Evolutionary conservation across 2,329 filamentous ascomycete genomes (phyloP).

Genomic region (Calonectria hongkongensis): DNA sequence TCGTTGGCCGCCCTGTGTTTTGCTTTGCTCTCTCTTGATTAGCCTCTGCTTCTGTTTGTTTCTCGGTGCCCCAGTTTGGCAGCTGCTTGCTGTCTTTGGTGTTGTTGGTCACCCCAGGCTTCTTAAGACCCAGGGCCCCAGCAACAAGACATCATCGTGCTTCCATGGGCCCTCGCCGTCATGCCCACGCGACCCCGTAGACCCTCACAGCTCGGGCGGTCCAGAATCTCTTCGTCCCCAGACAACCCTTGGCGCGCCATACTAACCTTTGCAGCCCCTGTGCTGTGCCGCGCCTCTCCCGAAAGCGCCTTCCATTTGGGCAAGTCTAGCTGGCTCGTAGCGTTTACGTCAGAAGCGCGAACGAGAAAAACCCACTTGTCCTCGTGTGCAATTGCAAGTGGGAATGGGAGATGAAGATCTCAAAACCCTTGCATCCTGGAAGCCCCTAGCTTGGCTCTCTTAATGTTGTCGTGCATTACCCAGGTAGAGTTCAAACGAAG

Average conservation of each 20-base stretch:
- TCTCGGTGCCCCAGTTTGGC: conserved; percentile 38
- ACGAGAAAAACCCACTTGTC: conserved; percentile 31
- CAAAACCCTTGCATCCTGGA: conserved; percentile 24
- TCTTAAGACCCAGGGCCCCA: conserved; percentile 31
- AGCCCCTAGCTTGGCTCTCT: conserved; percentile 21
- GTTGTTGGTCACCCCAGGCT: conserved; percentile 45
- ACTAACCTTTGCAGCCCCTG: conserved; percentile 42
- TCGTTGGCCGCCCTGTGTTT: conserved; percentile 35
- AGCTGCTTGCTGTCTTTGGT: conserved; percentile 20
- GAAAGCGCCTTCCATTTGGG: conserved; percentile 35
- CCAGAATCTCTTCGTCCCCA: conserved; percentile 49
- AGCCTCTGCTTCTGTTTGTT: conserved; percentile 33
- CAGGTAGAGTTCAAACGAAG: conserved; percentile 28
- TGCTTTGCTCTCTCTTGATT: conserved; percentile 35
- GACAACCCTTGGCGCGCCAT: conserved; percentile 43
- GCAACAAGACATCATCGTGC: conserved; percentile 51
- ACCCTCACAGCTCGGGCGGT: conserved; percentile 38
- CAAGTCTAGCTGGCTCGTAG: conserved; percentile 31
- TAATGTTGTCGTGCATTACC: conserved; percentile 10
- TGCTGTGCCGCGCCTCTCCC: conserved; percentile 30
- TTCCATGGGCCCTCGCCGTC: conserved; percentile 45
- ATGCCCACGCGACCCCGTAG: conserved; percentile 52
- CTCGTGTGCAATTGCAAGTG: conserved; percentile 36
- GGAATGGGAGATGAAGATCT: conserved; percentile 39
- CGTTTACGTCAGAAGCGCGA: conserved; percentile 37